Base-by-base conservation (phyloP, 306 rosid species). In the Prunus campanulata region DNA sequence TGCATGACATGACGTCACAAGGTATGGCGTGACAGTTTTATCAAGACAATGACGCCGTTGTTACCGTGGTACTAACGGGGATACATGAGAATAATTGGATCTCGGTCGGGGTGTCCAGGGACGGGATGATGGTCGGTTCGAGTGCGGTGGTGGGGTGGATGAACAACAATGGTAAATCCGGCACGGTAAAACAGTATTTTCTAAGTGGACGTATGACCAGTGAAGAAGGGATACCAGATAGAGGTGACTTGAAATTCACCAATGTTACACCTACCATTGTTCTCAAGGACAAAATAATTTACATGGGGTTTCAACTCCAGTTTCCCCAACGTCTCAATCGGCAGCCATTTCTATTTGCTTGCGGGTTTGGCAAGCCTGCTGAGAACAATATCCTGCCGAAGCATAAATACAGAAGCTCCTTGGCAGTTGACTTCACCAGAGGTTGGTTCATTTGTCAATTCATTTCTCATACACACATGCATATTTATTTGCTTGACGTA, bases 91-190 rank as follows among this genome's bases (percentile, higher is more conserved):
- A 32, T 11, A 61, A 24, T 61, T 78, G 71, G 76, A 50, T 78
- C 12, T 76, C 77, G 35, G 20, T 78, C 3, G 81, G 30, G 24
- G 72, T 70, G 63, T 70, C 81, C 5, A 12, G 4, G 8, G 27
- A 70, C 8, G 77, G 81, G 5, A 50, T 7, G 2, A 70, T 78
- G 81, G 54, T 61, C 12, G 77, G 81, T 48, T 49, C 81, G 47
- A 78, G 81, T 66, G 81, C 77, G 2, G 11, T 70, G 70, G 76
- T 78, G 47, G 81, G 71, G 12, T 71, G 77, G 82, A 30, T 39
- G 3, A 52, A 15, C 12, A 1, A 5, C 7, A 44, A 78, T 20
- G 77, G 82, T 20, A 35, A 27, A 4, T 32, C 66, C 0, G 54
- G 77, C n/a, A 25, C 22, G 11, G 27, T 78, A 24, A 63, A 57